Evolutionary conservation across 768 basidiomycete species (phyloP).

Genomic region (Pleurotus tuber-regium): DNA sequence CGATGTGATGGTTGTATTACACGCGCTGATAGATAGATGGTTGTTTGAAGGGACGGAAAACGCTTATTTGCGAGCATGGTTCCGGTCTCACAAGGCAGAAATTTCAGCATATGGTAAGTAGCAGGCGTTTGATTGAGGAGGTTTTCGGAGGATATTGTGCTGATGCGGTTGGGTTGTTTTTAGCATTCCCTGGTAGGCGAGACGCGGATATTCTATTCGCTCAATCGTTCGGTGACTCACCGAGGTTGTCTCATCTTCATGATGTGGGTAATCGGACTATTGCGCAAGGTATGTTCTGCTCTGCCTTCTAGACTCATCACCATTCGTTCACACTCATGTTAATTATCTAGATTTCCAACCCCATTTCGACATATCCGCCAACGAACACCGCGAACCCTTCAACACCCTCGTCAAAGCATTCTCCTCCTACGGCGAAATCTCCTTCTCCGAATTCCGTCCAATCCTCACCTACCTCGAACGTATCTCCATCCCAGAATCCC

Average conservation of each 20-base stretch:
- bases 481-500: conserved; percentile 50
- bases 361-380: conserved; percentile 31
- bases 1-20: too few species aligned
- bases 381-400: conserved; percentile 52
- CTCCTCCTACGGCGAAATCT: conserved; percentile 62
- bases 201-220: conserved; percentile 47
- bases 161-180: too few species aligned
- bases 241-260: conserved; percentile 62
- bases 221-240: conserved; percentile 56
- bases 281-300: conserved; percentile 47
- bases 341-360: conserved; percentile 26
- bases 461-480: conserved; percentile 73
- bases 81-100: conserved; percentile 62
- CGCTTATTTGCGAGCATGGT: conserved; percentile 82
- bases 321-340: neutral
- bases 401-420: conserved; percentile 80
- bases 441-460: conserved; percentile 55
- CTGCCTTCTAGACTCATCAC: too few species aligned
- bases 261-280: conserved; percentile 74
- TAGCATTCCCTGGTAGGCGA: conserved; percentile 60
- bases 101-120: conserved; percentile 34
- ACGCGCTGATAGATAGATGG: neutral
- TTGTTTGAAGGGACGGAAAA: conserved; percentile 80
- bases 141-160: too few species aligned
- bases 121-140: too few species aligned